Conservation (phyloP, 2,329 filamentous ascomycete genomes). For the Colletotrichum lini region DNA sequence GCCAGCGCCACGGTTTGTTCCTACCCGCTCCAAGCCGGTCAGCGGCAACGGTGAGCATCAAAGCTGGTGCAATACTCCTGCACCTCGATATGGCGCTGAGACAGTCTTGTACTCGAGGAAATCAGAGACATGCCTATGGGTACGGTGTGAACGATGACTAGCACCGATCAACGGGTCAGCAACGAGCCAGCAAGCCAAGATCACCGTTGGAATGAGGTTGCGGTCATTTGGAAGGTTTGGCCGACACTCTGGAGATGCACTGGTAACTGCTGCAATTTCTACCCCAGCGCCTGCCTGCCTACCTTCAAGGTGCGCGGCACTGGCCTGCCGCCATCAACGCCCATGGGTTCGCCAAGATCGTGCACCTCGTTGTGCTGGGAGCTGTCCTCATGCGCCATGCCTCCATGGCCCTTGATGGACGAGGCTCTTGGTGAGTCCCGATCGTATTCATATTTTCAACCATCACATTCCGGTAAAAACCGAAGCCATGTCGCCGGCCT, state of each 20-base stretch:
- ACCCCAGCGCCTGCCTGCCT: background rate
- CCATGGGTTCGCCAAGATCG: background rate
- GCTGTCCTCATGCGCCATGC: background rate
- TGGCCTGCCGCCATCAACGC: conserved; percentile 1
- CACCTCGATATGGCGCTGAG: conserved; percentile 1
- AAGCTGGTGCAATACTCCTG: background rate
- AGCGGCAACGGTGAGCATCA: conserved; percentile 8
- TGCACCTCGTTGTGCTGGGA: background rate
- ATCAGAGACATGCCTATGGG: conserved; percentile 6
- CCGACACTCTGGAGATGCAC: conserved; percentile 10
- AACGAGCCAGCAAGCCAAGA: conserved; percentile 5
- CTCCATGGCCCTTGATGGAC: background rate
- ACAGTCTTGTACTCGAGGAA: background rate
- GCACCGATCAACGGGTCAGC: conserved; percentile 7
- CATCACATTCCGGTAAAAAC: background rate
- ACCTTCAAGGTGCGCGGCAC: background rate
- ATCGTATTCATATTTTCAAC: too few species aligned
- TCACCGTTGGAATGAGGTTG: conserved; percentile 9
- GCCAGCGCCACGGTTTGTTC: background rate
- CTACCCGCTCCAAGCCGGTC: background rate
- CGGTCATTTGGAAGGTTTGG: conserved; percentile 21
- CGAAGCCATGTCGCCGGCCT: background rate
- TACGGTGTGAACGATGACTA: conserved; percentile 16
- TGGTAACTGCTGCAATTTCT: background rate
- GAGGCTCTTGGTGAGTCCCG: background rate